Evolutionary conservation across 768 basidiomycete genomes (phyloP).

Genomic region (Chalciporus sphaerocephalus): DNA sequence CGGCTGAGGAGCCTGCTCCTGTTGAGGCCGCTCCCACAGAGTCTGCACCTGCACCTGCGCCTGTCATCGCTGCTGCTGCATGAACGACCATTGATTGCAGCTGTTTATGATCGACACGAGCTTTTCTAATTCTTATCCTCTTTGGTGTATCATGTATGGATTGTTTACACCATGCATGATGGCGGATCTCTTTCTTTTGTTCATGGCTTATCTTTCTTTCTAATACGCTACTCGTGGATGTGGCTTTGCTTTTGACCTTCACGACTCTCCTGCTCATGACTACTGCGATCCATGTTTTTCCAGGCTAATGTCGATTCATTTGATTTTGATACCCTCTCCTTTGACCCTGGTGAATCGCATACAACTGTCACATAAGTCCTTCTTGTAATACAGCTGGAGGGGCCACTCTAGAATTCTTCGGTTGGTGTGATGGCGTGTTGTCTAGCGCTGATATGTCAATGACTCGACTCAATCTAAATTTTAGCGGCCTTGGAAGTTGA

Average conservation of each 20-base stretch:
- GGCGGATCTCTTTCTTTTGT: slow-evolving; percentile 34
- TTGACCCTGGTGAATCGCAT: slow-evolving; percentile 29
- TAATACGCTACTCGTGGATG: slow-evolving; percentile 54
- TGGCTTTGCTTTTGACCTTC: slow-evolving; percentile 50
- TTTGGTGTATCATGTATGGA: slow-evolving; percentile 38
- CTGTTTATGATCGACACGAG: slow-evolving; percentile 45
- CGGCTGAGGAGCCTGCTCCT: slow-evolving; percentile 33
- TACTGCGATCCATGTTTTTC: slow-evolving; percentile 57
- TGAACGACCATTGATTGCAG: slow-evolving; percentile 38
- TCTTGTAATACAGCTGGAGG: slow-evolving; percentile 30
- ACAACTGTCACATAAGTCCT: slow-evolving; percentile 31
- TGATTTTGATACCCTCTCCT: slow-evolving; percentile 50
- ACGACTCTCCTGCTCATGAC: slow-evolving; percentile 58
- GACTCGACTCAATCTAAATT: not conserved
- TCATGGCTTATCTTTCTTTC: slow-evolving; percentile 32
- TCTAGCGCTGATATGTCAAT: slow-evolving; percentile 18
- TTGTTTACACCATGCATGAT: slow-evolving; percentile 35
- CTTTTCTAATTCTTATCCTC: slow-evolving; percentile 30
- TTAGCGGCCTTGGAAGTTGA: not conserved
- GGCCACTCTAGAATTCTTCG: slow-evolving; percentile 1
- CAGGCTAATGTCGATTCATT: slow-evolving; percentile 67
- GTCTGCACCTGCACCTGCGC: slow-evolving; percentile 48
- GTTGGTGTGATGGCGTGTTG: not conserved
- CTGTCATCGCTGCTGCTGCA: slow-evolving; percentile 77
- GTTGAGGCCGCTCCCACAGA: slow-evolving; percentile 26